Evolutionary conservation across 805 yeast genomes (phyloP).

Genomic region (Saccharomycopsis vini): DNA sequence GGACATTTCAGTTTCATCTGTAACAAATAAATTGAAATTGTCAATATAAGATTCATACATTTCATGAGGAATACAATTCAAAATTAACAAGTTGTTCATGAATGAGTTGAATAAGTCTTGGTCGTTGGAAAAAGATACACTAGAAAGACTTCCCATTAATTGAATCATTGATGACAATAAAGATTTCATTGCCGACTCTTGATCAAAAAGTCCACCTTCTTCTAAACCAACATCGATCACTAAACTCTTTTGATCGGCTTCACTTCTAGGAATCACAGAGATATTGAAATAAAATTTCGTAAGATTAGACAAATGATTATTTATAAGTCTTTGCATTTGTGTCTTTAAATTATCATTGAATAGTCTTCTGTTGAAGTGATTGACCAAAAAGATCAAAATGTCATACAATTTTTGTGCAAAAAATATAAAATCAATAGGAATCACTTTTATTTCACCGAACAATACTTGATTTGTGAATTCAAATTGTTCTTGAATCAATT

Average conservation of each 20-base stretch:
- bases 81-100: conserved; percentile 18
- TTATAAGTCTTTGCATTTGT: conserved; percentile 1
- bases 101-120: conserved; percentile 4
- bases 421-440: conserved; percentile 19
- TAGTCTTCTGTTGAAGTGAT: conserved; percentile 21
- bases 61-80: conserved; percentile 10
- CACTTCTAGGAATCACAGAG: neutral
- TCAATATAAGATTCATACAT: conserved; percentile 12
- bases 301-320: conserved; percentile 7
- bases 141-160: conserved; percentile 24
- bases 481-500: conserved; percentile 8
- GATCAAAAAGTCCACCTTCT: neutral
- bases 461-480: conserved; percentile 19
- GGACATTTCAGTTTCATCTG: conserved; percentile 65
- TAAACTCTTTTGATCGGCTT: neutral
- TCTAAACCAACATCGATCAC: conserved; percentile 8
- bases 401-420: conserved; percentile 26
- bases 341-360: conserved; percentile 3
- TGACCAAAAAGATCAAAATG: conserved; percentile 23
- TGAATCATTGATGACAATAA: conserved; percentile 29
- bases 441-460: conserved; percentile 12
- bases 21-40: conserved; percentile 63
- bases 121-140: conserved; percentile 13
- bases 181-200: conserved; percentile 19
- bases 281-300: conserved; percentile 11